Conservation (phyloP, 108 stramenopile genomes). For the Skeletonema tropicum region DNA sequence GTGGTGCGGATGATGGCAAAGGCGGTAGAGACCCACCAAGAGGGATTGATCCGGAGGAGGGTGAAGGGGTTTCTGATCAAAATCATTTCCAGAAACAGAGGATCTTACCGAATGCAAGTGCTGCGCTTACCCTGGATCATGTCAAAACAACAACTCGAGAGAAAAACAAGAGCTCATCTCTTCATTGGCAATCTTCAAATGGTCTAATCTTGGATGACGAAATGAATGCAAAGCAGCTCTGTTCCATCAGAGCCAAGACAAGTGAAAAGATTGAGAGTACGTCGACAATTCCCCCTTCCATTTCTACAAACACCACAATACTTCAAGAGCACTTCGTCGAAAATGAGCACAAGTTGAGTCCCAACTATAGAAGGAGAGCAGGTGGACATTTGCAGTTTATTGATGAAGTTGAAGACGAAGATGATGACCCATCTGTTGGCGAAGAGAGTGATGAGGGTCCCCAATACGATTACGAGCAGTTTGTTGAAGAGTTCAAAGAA, state of each 20-base stretch:
- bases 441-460: neutral
- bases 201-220: conserved; percentile 2
- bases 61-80: neutral
- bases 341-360: neutral
- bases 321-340: neutral
- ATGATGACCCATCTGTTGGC: neutral
- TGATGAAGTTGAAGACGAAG: neutral
- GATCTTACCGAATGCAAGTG: neutral
- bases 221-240: neutral
- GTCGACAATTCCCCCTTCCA: neutral
- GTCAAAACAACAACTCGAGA: neutral
- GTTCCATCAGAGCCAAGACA: neutral
- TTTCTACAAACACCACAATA: neutral
- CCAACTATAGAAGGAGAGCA: neutral
- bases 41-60: neutral
- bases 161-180: neutral
- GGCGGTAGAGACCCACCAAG: neutral
- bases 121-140: neutral
- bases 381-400: neutral
- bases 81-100: neutral
- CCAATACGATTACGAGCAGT: neutral
- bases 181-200: neutral
- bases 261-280: neutral
- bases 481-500: neutral
- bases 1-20: neutral